A percentile compares a stretch with the other conserved stretches of the same genome.
phyloP scores from a whole-genome alignment of 768 basidiomycete genomes.

The Termitomyces sp. region DNA sequence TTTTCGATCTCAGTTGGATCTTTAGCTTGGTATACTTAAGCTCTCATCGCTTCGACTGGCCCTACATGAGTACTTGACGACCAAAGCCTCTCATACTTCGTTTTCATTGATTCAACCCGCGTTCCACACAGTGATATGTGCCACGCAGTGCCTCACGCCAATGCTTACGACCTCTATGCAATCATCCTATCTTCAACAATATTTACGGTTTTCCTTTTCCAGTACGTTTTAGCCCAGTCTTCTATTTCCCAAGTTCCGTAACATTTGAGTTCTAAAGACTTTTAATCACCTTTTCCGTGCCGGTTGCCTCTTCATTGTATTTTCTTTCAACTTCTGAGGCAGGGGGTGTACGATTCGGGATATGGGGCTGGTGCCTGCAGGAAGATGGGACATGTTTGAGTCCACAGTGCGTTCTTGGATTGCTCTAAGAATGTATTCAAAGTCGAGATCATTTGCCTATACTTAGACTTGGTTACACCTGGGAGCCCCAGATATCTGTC shows the following conservation, averaged over 20 bases:
- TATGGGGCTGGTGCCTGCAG: conserved; percentile 41
- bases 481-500: conserved; percentile 30
- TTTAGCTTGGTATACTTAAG: too few species aligned
- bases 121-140: too few species aligned
- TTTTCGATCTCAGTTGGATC: too few species aligned
- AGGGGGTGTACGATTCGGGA: conserved; percentile 35
- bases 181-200: conserved; percentile 4
- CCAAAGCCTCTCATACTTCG: background rate
- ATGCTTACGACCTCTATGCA: background rate
- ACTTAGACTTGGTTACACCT: conserved; percentile 32
- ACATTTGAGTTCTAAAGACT: conserved; percentile 15
- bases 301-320: conserved; percentile 26
- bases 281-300: conserved; percentile 32
- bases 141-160: background rate
- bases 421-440: background rate
- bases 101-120: too few species aligned
- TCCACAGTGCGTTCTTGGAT: conserved; percentile 22
- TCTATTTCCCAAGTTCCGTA: background rate
- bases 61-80: background rate
- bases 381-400: conserved; percentile 23
- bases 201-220: conserved; percentile 8
- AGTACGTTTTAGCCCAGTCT: conserved; percentile 1
- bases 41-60: background rate
- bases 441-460: background rate
- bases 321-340: conserved; percentile 35